Percentiles rank a stretch among this genome's conserved stretches.
Conservation (phyloP, 2,329 filamentous ascomycete genomes). For the Akanthomyces lecanii region DNA sequence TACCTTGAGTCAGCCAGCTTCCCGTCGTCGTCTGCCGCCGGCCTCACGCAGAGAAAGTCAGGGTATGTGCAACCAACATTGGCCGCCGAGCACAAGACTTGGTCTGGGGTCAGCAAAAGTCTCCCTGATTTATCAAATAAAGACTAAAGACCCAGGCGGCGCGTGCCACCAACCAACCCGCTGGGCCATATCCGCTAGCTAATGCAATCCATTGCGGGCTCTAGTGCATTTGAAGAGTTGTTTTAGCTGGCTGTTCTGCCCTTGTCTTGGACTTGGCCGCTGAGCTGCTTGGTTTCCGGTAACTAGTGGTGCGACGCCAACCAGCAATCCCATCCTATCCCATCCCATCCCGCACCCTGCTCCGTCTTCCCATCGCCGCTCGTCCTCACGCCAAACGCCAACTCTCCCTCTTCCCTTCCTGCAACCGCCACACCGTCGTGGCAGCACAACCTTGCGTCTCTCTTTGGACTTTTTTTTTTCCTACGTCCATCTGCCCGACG, state of each 20-base stretch:
- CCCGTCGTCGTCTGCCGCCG: too few species aligned
- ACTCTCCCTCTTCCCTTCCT: background rate
- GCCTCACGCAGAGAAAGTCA: too few species aligned
- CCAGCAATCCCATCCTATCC: background rate
- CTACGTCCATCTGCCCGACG: background rate
- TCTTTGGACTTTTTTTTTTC: background rate
- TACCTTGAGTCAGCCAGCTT: too few species aligned
- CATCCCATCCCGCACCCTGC: constrained; percentile 2
- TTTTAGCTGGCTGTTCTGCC: background rate
- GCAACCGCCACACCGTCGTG: background rate
- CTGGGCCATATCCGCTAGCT: background rate
- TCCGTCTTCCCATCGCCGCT: constrained; percentile 5
- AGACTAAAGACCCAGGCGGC: background rate
- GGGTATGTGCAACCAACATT: too few species aligned
- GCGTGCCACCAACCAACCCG: background rate
- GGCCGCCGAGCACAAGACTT: too few species aligned
- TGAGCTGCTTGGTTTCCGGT: background rate
- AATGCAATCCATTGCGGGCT: background rate
- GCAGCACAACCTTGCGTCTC: background rate
- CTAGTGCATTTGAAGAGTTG: too few species aligned
- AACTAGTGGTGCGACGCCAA: constrained; percentile 5
- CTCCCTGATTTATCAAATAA: background rate
- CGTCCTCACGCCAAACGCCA: background rate
- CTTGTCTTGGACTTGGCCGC: background rate
- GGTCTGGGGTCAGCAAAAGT: background rate